Conservation (phyloP, 2,329 filamentous ascomycete species). For the Gliomastix tumulicola region DNA sequence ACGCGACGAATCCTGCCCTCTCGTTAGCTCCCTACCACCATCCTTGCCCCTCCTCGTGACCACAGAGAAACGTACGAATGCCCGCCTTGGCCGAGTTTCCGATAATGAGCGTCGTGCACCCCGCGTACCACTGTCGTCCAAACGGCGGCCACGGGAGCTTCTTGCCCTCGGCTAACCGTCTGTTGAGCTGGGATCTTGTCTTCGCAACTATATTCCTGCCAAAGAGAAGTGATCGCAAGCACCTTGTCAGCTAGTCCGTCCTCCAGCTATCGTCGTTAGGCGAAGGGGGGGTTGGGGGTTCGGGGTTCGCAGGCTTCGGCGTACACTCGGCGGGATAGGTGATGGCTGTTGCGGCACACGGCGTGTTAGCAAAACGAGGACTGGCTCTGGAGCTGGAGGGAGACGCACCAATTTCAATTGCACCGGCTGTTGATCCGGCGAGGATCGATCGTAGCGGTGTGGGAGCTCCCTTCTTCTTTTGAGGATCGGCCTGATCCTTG, state of each 20-base stretch:
- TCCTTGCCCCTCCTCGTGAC: neutral
- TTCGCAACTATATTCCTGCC: too few relatives aligned
- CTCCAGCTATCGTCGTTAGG: neutral
- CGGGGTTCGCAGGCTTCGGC: too few relatives aligned
- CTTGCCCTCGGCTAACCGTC: slow-evolving; percentile 68
- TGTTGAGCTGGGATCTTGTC: slow-evolving; percentile 89
- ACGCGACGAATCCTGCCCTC: slow-evolving; percentile 76
- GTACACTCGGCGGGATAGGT: slow-evolving; percentile 92
- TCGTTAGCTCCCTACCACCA: neutral
- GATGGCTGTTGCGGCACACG: too few relatives aligned
- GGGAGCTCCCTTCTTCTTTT: slow-evolving; percentile 46
- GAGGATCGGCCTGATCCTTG: slow-evolving; percentile 12
- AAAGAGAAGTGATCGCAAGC: too few relatives aligned
- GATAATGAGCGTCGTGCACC: slow-evolving; percentile 93
- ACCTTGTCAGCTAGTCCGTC: too few relatives aligned
- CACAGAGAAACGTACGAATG: slow-evolving; percentile 79
- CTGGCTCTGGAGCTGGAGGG: too few relatives aligned
- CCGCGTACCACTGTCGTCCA: slow-evolving; percentile 92
- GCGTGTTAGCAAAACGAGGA: neutral
- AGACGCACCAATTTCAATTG: slow-evolving; percentile 79
- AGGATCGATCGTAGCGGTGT: slow-evolving; percentile 84
- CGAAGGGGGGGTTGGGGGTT: too few relatives aligned
- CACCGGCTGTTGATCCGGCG: slow-evolving; percentile 88
- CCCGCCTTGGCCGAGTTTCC: slow-evolving; percentile 96
- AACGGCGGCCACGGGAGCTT: slow-evolving; percentile 95